Conservation (phyloP, 345 rosid species). For the Eutrema heterophyllum region DNA sequence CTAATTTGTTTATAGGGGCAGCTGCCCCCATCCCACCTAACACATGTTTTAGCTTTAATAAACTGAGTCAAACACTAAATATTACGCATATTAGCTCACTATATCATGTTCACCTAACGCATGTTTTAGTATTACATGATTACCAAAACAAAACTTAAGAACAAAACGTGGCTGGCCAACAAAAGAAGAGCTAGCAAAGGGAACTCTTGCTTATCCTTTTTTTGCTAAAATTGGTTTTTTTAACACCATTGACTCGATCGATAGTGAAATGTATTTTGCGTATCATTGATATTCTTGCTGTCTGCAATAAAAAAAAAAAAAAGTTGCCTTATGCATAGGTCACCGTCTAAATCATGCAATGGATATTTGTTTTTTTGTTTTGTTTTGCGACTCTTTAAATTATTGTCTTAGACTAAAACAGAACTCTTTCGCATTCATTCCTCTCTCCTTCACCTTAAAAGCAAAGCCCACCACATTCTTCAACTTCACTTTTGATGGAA, state of each 20-base stretch:
- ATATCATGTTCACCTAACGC: neutral
- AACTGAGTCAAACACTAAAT: neutral
- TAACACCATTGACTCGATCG: conserved; percentile 20
- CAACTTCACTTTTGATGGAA: conserved; percentile 6
- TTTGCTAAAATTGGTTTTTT: neutral
- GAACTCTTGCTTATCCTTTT: neutral
- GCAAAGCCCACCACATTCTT: conserved; percentile 7
- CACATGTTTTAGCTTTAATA: neutral
- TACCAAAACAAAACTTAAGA: neutral
- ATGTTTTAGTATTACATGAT: neutral
- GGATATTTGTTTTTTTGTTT: conserved; percentile 9
- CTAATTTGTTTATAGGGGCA: too few relatives aligned
- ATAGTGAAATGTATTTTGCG: conserved; percentile 1
- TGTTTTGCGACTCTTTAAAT: neutral
- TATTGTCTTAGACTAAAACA: conserved; percentile 22
- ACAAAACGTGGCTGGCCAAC: conserved; percentile 8
- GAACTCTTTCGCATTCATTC: conserved; percentile 16
- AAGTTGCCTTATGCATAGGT: conserved; percentile 17
- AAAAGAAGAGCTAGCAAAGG: conserved; percentile 11
- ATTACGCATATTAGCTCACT: neutral
- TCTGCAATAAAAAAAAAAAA: conserved; percentile 21
- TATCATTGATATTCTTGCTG: conserved; percentile 26
- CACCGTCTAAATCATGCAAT: conserved; percentile 23
- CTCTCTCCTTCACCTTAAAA: conserved; percentile 14
- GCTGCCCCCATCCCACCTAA: too few relatives aligned